Percentiles rank a stretch among this genome's conserved stretches.
Conservation (phyloP, 495 filamentous ascomycete species). For the Monascus purpureus region DNA sequence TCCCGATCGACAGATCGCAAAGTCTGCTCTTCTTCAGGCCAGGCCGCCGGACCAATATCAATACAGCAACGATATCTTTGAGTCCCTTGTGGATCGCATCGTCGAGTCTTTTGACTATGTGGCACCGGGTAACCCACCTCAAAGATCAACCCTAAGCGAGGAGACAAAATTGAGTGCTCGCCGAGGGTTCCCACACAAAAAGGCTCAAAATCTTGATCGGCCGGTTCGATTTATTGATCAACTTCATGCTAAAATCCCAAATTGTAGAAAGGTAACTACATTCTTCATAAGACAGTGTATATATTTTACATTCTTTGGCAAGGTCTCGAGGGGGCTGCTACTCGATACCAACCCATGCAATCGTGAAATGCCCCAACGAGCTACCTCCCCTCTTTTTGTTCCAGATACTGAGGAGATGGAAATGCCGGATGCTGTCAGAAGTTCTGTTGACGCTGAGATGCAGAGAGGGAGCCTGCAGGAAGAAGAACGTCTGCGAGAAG, state of each 20-base stretch:
- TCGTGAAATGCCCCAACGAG: too few relatives aligned
- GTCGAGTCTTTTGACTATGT: conserved; percentile 7
- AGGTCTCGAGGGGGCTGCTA: too few relatives aligned
- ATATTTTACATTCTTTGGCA: conserved; percentile 24
- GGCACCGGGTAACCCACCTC: conserved; percentile 5
- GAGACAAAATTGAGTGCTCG: too few relatives aligned
- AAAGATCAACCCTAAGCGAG: too few relatives aligned
- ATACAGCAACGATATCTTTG: conserved; percentile 11
- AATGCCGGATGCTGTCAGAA: too few relatives aligned
- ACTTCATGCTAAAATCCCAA: conserved; percentile 12
- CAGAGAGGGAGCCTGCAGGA: too few relatives aligned
- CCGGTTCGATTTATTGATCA: conserved; percentile 14
- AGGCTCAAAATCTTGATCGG: conserved; percentile 9
- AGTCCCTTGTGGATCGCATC: conserved; percentile 10
- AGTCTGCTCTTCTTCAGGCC: conserved; percentile 15
- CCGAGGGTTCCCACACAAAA: conserved; percentile 8
- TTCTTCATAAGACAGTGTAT: conserved; percentile 18
- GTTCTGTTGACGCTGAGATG: too few relatives aligned
- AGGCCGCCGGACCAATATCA: conserved; percentile 14
- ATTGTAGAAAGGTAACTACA: conserved; percentile 13
- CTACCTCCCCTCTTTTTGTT: too few relatives aligned
- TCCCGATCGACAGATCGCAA: conserved; percentile 17
- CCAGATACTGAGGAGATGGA: too few relatives aligned
- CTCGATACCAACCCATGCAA: too few relatives aligned
- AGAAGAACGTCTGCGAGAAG: too few relatives aligned